Evolutionary conservation across 225 moss, liverwort and hornwort species (phyloP).

Genomic region (Pleurozium schreberi): DNA sequence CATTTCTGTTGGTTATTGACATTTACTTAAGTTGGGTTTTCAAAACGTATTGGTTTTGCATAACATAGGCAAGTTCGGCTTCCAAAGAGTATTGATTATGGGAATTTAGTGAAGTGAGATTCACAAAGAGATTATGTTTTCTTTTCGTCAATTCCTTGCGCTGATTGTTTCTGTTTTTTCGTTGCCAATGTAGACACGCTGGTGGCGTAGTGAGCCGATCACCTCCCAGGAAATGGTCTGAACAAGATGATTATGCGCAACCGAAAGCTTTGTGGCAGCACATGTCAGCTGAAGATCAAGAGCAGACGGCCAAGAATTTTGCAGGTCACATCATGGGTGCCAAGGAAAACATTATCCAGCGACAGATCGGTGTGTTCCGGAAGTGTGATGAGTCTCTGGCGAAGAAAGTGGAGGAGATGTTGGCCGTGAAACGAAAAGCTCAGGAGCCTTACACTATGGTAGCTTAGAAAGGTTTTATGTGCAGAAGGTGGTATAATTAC

Average conservation of each 20-base stretch:
- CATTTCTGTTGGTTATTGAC: too few relatives aligned
- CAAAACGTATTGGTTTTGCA: too few relatives aligned
- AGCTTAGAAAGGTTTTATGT: neutral
- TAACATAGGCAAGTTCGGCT: too few relatives aligned
- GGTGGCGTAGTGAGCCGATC: conserved; percentile 48
- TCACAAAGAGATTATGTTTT: accelerated
- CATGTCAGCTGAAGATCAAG: conserved; percentile 46
- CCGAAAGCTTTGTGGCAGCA: conserved; percentile 19
- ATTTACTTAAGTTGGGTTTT: too few relatives aligned
- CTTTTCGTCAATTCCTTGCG: too few relatives aligned
- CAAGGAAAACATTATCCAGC: conserved; percentile 31
- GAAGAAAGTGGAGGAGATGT: conserved; percentile 25
- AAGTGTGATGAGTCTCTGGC: conserved; percentile 40
- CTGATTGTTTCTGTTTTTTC: neutral
- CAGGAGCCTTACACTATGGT: conserved; percentile 65
- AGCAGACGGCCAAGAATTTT: conserved; percentile 39
- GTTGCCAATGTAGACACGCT: conserved; percentile 1
- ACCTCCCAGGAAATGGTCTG: conserved; percentile 27
- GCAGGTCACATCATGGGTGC: conserved; percentile 58
- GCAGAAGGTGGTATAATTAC: neutral
- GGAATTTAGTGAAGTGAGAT: accelerated
- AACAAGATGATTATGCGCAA: conserved; percentile 16
- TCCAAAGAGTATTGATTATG: too few relatives aligned
- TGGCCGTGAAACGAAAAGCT: conserved; percentile 34
- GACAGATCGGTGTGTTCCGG: conserved; percentile 47